Percentiles rank a stretch among this genome's conserved stretches.
Evolutionary conservation across 169 alveolate genomes (phyloP).

Genomic region (Plasmodium cynomolgi): DNA sequence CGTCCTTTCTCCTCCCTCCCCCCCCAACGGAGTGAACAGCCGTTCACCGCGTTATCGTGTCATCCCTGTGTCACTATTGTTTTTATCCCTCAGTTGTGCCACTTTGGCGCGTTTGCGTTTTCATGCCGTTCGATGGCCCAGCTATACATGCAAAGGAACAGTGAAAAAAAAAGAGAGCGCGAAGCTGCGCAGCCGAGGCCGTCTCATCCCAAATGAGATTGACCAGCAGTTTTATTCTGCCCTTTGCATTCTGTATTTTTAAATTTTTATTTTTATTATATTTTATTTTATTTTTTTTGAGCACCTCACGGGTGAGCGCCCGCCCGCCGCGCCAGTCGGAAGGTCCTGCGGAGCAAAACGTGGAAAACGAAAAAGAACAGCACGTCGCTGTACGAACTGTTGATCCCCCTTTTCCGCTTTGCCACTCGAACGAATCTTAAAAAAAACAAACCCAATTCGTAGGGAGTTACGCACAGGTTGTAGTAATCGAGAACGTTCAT

Average conservation of each 20-base stretch:
- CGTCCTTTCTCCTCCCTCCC: not conserved
- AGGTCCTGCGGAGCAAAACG: conserved; percentile 22
- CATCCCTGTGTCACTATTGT: not conserved
- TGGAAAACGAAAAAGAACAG: conserved; percentile 56
- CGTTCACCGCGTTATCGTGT: not conserved
- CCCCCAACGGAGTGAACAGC: not conserved
- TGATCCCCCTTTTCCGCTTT: conserved; percentile 23
- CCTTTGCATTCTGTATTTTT: not conserved
- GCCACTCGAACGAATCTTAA: conserved; percentile 41
- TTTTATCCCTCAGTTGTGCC: not conserved
- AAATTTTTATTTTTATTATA: not conserved
- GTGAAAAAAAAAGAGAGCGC: not conserved
- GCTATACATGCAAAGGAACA: not conserved
- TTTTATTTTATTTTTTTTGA: not conserved
- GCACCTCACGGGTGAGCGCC: not conserved
- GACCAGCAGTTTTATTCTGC: not conserved
- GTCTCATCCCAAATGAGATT: not conserved
- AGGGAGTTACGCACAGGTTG: conserved; percentile 43
- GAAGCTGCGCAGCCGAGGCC: not conserved
- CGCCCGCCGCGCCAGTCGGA: conserved; percentile 5
- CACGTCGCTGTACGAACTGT: conserved; percentile 24
- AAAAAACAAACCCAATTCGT: conserved; percentile 40
- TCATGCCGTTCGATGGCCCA: not conserved
- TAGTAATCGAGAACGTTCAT: conserved; percentile 45
- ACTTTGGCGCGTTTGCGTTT: not conserved